Percentiles rank a stretch among this genome's conserved stretches.
These are phyloP conservation scores for Lagenidium giganteum DNA, from an alignment of 352 stramenopile genomes.

Conservation along the genomic window DNA sequence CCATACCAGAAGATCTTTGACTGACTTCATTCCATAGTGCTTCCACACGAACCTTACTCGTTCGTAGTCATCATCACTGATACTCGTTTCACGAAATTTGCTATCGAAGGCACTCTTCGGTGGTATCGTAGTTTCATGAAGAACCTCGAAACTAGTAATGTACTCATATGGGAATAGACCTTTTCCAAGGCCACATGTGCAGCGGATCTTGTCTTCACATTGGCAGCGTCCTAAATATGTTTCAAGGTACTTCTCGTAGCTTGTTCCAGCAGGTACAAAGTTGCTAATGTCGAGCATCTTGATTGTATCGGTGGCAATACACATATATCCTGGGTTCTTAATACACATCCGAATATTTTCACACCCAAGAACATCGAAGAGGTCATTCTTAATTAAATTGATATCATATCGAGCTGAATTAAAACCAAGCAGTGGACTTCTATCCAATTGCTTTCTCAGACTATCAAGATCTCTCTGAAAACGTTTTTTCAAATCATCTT, in stretches of 20 bases:
- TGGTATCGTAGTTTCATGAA: slow-evolving; percentile 16
- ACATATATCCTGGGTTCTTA: slow-evolving; percentile 27
- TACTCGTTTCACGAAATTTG: slow-evolving; percentile 8
- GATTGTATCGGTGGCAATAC: slow-evolving; percentile 16
- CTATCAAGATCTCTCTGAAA: slow-evolving; percentile 1
- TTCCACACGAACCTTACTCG: slow-evolving; percentile 22
- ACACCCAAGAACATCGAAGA: slow-evolving; percentile 11
- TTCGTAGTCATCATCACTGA: slow-evolving; percentile 21
- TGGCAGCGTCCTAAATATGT: slow-evolving; percentile 26
- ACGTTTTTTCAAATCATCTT: background rate
- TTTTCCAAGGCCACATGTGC: slow-evolving; percentile 17
- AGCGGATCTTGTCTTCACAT: slow-evolving; percentile 26
- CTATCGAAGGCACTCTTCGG: slow-evolving; percentile 20
- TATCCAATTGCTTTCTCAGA: slow-evolving; percentile 2
- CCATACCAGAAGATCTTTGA: slow-evolving; percentile 31
- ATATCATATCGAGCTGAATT: slow-evolving; percentile 24
- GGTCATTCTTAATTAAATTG: slow-evolving; percentile 26
- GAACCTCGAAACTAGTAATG: slow-evolving; percentile 21
- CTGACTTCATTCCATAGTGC: slow-evolving; percentile 23
- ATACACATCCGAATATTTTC: slow-evolving; percentile 15
- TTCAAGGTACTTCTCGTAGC: slow-evolving; percentile 17
- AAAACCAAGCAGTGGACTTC: slow-evolving; percentile 16
- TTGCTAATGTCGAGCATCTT: slow-evolving; percentile 30
- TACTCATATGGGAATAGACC: slow-evolving; percentile 29
- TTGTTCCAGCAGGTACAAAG: slow-evolving; percentile 25